Evolutionary conservation across 108 stramenopile species (phyloP), one percentile per base, ranked within the genome.

Genomic region (Schizochytrium sp.): DNA sequence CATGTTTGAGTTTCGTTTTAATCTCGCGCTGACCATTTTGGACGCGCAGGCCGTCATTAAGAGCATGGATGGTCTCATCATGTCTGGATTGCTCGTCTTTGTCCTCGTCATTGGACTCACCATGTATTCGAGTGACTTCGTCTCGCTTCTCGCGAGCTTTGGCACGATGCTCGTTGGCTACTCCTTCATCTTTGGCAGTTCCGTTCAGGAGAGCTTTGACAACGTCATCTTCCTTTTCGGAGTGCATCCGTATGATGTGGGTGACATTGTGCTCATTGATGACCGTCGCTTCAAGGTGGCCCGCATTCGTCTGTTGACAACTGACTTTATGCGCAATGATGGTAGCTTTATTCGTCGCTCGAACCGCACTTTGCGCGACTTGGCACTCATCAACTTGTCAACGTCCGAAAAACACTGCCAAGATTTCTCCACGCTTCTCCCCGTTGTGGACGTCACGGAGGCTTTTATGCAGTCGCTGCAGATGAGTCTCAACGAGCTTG

Each of bases 161-260:
- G 76, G 48, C 45, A 83, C 76, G 0, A 28, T 53, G 48, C n/a
- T 83, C 48, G 48, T 83, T 23, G 76, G 48, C 0, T 83, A 53
- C 25, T 83, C 76, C 10, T 83, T 83, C 28, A 53, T 83, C 28
- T 83, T 83, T 83, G 76, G 76, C 28, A 53, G 76, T 45, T 83
- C 76, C 28, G 76, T 83, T 8, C 48, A 47, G 16, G 45, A 47
- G 23, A 25, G 48, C 48, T 83, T 83, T 34, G 76, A 83, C 45
- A 83, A 83, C 23, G 51, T 83, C 76, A 83, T 83, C 4, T 83
- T 83, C 5, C 76, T 83, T 45, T 83, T 83, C 23, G 51, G 76
- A 2, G 23, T 83, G 45, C 76, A 83, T 23, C 76, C 76, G 1
- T 83, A 83, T 23, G 76, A 83, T 34, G 76, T 83, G 76, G 76